Evolutionary conservation across 495 filamentous ascomycete species (phyloP), one percentile per base, ranked within the genome.

Genomic region (Niebla homalea): DNA sequence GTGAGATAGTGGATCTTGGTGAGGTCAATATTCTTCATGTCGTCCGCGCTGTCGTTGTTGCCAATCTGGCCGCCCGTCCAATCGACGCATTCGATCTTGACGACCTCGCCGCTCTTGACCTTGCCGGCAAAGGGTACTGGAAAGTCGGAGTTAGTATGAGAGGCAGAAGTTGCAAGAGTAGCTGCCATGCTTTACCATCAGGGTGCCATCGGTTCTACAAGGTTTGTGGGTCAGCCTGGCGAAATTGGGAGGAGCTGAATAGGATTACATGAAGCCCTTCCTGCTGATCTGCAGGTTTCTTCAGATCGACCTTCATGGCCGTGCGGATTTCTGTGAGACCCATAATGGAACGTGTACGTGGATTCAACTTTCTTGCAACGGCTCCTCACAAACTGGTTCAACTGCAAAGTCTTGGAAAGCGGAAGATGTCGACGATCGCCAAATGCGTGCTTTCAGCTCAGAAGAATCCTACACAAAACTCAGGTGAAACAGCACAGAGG

Each of bases 31-130:
- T 89, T 82, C 50, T 76, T 78, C 50, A 95, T 68, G 57, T 97
- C 90, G 62, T 97, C 87, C 26, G 90, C 90, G 19, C 72, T 81
- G 65, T 95, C 89, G 59, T 90, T 80, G 67, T 97, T 95, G 45
- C 70, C 64, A 64, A 96, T 95, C 56, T 94, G 89, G 1, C 89
- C 89, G 15, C 87, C 87, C 44, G 54, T 56, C 81, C 85, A 90
- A 65, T 97, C 90, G 19, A 94, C 68, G 57, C 90, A 97, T 74
- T 95, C 87, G 58, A 97, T 90, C 69, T 94, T 94, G 53, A 95
- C 89, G 3, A 85, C 81, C 64, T 97, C 90, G 36, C 80, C 81
- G 62, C 90, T 83, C 56, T 80, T 79, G 62, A 97, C 92, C 39
- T 77, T 81, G 29, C 74, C 84, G 36, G 68, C 72, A 47, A 75